A percentile compares a stretch with the other conserved stretches of the same genome.
phyloP scores from a whole-genome alignment of 2,329 filamentous ascomycete species.

The Cadophora luteo-olivacea region DNA sequence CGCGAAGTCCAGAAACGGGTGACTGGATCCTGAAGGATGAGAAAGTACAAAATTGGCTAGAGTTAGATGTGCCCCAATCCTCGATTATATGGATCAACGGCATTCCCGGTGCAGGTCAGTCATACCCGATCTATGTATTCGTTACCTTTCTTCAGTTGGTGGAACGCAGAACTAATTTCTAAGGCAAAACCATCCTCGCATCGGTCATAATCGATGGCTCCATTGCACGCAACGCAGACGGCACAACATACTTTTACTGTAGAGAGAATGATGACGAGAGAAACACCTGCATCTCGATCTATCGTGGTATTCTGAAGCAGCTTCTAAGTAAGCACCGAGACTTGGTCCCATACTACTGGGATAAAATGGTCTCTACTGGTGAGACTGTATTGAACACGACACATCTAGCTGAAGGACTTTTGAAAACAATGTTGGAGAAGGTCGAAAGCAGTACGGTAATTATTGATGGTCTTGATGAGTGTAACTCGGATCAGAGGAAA shows the following conservation, averaged over 20 bases:
- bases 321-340: conserved; percentile 42
- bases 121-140: background rate
- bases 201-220: conserved; percentile 47
- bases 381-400: conserved; percentile 41
- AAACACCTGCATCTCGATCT: conserved; percentile 45
- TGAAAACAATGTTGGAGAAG: conserved; percentile 42
- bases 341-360: conserved; percentile 44
- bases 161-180: background rate
- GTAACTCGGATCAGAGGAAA: conserved; percentile 43
- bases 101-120: conserved; percentile 48
- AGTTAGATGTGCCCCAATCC: conserved; percentile 27
- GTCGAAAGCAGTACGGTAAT: conserved; percentile 39
- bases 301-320: conserved; percentile 46
- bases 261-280: conserved; percentile 43
- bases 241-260: conserved; percentile 50
- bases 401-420: conserved; percentile 42
- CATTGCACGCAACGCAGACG: conserved; percentile 21
- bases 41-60: conserved; percentile 30
- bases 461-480: conserved; percentile 54
- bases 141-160: too few species aligned
- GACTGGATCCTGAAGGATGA: conserved; percentile 44
- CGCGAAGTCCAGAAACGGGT: conserved; percentile 35
- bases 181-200: conserved; percentile 49
- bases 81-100: conserved; percentile 49
- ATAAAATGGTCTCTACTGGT: conserved; percentile 43